Percentiles rank a stretch among this genome's conserved stretches.
phyloP scores from a whole-genome alignment of 1,284 basidiomycete genomes.

The Microbotryomycetes sp. region DNA sequence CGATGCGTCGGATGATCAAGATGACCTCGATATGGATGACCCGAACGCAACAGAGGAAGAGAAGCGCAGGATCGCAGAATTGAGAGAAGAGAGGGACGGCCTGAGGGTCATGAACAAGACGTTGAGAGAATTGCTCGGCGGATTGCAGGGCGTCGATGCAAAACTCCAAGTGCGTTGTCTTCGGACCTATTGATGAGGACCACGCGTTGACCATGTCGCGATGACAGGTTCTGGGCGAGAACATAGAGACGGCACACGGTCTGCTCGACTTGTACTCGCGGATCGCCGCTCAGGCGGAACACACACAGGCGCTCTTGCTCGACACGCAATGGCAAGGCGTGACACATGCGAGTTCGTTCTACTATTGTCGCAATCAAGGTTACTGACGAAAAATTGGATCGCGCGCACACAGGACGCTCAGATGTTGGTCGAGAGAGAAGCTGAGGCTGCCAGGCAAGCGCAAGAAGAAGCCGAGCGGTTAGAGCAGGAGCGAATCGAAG shows the following conservation, averaged over 20 bases:
- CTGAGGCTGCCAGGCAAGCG: neutral
- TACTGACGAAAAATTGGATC: slow-evolving; percentile 1
- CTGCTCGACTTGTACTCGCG: slow-evolving; percentile 35
- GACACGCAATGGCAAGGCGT: slow-evolving; percentile 31
- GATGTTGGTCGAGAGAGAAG: neutral
- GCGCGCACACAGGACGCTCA: neutral
- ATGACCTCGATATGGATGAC: neutral
- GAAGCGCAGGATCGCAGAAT: slow-evolving; percentile 3
- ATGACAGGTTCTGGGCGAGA: slow-evolving; percentile 19
- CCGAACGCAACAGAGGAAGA: slow-evolving; percentile 4
- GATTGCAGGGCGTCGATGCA: slow-evolving; percentile 13
- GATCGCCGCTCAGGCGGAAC: slow-evolving; percentile 34
- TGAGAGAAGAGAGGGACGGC: slow-evolving; percentile 27
- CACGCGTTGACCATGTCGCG: too few species aligned
- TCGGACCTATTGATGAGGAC: too few species aligned
- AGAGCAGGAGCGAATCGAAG: neutral
- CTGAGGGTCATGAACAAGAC: slow-evolving; percentile 28
- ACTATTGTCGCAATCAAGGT: neutral
- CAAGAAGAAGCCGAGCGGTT: neutral
- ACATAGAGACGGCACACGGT: slow-evolving; percentile 31
- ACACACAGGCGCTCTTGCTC: slow-evolving; percentile 32
- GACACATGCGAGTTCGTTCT: slow-evolving; percentile 4
- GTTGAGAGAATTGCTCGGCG: slow-evolving; percentile 12
- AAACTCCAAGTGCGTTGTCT: slow-evolving; percentile 24
- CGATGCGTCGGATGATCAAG: neutral